phyloP scores from a whole-genome alignment of 1,284 basidiomycete species.

The Tetrapyrgos nigripes region DNA sequence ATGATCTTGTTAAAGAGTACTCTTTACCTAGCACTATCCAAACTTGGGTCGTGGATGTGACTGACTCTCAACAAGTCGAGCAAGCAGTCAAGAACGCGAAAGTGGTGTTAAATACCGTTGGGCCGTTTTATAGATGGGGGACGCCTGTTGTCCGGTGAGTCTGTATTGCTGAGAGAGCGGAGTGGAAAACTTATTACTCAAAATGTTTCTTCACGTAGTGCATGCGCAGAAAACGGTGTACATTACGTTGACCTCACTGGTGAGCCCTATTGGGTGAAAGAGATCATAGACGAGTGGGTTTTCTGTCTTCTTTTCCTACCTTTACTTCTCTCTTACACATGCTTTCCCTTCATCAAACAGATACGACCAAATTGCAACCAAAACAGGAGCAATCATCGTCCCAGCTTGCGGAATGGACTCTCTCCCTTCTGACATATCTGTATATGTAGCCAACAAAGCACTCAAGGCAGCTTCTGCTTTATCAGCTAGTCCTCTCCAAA shows the following conservation, averaged over 20 bases:
- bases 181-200: neutral
- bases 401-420: conserved; percentile 79
- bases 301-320: conserved; percentile 17
- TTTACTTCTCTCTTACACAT: neutral
- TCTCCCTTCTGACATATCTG: conserved; percentile 71
- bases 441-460: conserved; percentile 58
- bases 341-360: too few species aligned
- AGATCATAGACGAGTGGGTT: conserved; percentile 53
- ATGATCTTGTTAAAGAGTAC: conserved; percentile 49
- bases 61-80: conserved; percentile 53
- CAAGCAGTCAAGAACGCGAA: conserved; percentile 56
- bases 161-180: neutral
- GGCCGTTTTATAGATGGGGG: conserved; percentile 70
- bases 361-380: conserved; percentile 72
- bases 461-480: conserved; percentile 37
- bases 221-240: conserved; percentile 41
- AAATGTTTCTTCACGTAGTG: conserved; percentile 27
- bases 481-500: conserved; percentile 24
- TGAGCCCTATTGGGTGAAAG: conserved; percentile 55
- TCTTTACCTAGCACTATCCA: conserved; percentile 47
- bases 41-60: conserved; percentile 59
- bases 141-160: conserved; percentile 63
- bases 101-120: conserved; percentile 73
- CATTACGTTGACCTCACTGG: conserved; percentile 69
- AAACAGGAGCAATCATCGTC: conserved; percentile 74